These are phyloP conservation scores for Neurospora sp. DNA, from an alignment of 495 filamentous ascomycete species.

Conservation along the genomic window DNA sequence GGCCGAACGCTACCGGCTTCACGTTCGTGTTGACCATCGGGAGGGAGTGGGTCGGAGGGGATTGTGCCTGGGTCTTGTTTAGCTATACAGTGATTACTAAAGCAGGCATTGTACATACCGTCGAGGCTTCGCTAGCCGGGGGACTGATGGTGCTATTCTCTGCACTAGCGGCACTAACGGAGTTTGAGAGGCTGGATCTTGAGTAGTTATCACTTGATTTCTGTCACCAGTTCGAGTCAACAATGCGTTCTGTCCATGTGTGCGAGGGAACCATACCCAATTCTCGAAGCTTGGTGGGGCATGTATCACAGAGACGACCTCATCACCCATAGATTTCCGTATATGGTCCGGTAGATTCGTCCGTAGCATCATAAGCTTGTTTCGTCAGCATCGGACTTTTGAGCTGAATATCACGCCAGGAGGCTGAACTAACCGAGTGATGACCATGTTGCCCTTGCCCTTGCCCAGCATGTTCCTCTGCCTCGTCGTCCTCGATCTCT, in stretches of 20 bases:
- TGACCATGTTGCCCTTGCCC: slow-evolving; percentile 16
- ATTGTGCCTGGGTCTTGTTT: slow-evolving; percentile 15
- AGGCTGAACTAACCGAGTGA: slow-evolving; percentile 25
- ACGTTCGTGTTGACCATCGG: slow-evolving; percentile 63
- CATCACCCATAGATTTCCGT: slow-evolving; percentile 50
- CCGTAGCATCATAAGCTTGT: slow-evolving; percentile 47
- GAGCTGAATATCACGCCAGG: slow-evolving; percentile 1
- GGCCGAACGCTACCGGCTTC: slow-evolving; percentile 47
- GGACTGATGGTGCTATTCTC: slow-evolving; percentile 19
- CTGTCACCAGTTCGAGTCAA: slow-evolving; percentile 15
- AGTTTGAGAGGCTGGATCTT: slow-evolving; percentile 13
- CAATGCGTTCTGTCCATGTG: not conserved
- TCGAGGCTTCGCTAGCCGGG: slow-evolving; percentile 22
- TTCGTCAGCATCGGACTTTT: slow-evolving; percentile 12
- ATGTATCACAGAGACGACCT: slow-evolving; percentile 79
- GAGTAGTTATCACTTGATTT: slow-evolving; percentile 22
- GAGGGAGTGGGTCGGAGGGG: slow-evolving; percentile 33
- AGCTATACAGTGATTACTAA: not conserved
- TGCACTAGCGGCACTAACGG: slow-evolving; percentile 12
- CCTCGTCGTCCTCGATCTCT: slow-evolving; percentile 62
- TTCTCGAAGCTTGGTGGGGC: slow-evolving; percentile 67
- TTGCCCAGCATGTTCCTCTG: slow-evolving; percentile 31
- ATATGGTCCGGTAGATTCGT: slow-evolving; percentile 45
- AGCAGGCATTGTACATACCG: slow-evolving; percentile 16
- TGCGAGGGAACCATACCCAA: slow-evolving; percentile 48